A percentile compares a stretch with the other conserved stretches of the same genome.
Evolutionary conservation across 495 filamentous ascomycete species (phyloP).

Genomic region (Aspergillus steynii): DNA sequence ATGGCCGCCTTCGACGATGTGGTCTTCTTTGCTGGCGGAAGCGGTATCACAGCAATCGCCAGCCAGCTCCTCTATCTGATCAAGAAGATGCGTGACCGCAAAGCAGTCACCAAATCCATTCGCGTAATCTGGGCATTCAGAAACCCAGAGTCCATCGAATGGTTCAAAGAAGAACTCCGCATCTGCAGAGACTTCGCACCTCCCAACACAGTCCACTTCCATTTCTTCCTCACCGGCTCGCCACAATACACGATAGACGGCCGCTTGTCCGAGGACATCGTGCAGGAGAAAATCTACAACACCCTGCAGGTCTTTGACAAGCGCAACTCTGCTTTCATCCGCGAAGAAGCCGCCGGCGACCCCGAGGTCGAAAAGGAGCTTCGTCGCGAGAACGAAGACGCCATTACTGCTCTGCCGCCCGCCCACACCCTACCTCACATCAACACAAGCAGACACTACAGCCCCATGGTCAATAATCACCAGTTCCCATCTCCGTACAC

Average conservation of each 20-base stretch:
- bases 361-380: conserved; percentile 74
- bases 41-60: conserved; percentile 90
- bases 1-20: conserved; percentile 93
- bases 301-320: conserved; percentile 80
- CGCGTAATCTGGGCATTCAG: conserved; percentile 92
- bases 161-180: conserved; percentile 94
- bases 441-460: conserved; percentile 22
- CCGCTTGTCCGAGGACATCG: conserved; percentile 60
- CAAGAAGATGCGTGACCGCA: conserved; percentile 90
- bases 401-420: conserved; percentile 74
- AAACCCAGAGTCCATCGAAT: conserved; percentile 88
- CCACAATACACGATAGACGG: conserved; percentile 12
- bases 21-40: conserved; percentile 88
- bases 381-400: conserved; percentile 82
- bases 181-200: conserved; percentile 86
- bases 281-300: conserved; percentile 82
- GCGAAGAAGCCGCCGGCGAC: conserved; percentile 79
- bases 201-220: conserved; percentile 80
- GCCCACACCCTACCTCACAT: conserved; percentile 40
- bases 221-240: conserved; percentile 81
- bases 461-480: background rate
- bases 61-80: conserved; percentile 87
- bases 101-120: conserved; percentile 87
- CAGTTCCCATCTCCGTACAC: conserved; percentile 3
- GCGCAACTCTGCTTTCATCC: conserved; percentile 76